Percentiles rank a stretch among this genome's conserved stretches.
Conservation (phyloP, 257 asterid genomes). For the Penstemon newberryi region DNA sequence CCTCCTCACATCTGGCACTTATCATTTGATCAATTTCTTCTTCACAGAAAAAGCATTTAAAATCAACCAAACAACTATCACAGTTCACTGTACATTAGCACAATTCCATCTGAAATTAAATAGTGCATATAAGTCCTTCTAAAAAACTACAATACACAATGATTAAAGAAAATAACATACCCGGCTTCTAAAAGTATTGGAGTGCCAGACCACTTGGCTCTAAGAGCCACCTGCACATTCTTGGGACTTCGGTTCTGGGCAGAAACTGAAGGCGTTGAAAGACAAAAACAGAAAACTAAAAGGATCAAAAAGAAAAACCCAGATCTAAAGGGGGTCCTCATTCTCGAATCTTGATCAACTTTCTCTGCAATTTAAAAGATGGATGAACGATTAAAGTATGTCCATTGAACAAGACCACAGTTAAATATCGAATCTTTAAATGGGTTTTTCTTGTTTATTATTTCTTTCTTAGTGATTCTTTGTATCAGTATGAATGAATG, state of each 20-base stretch:
- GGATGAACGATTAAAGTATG: conserved; percentile 32
- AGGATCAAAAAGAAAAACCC: conserved; percentile 48
- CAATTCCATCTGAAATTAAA: conserved; percentile 6
- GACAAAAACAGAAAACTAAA: conserved; percentile 35
- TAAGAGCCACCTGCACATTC: conserved; percentile 95
- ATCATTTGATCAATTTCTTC: conserved; percentile 1
- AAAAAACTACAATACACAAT: background rate
- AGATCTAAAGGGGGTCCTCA: conserved; percentile 70
- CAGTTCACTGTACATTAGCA: conserved; percentile 18
- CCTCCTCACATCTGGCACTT: conserved; percentile 16
- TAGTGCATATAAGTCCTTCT: background rate
- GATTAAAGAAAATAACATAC: conserved; percentile 37
- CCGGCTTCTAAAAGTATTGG: conserved; percentile 93
- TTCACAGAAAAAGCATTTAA: background rate
- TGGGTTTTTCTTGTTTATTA: background rate
- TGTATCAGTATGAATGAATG: background rate
- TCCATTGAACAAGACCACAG: conserved; percentile 32
- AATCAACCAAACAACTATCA: conserved; percentile 6
- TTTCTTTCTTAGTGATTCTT: conserved; percentile 12
- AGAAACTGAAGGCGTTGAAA: conserved; percentile 43
- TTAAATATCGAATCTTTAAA: conserved; percentile 21
- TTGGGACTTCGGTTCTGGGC: conserved; percentile 70
- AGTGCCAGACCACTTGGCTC: conserved; percentile 98
- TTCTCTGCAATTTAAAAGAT: conserved; percentile 24
- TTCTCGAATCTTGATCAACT: conserved; percentile 41